Evolutionary conservation across 345 rosid species (phyloP).

Genomic region (Camelina hispida): DNA sequence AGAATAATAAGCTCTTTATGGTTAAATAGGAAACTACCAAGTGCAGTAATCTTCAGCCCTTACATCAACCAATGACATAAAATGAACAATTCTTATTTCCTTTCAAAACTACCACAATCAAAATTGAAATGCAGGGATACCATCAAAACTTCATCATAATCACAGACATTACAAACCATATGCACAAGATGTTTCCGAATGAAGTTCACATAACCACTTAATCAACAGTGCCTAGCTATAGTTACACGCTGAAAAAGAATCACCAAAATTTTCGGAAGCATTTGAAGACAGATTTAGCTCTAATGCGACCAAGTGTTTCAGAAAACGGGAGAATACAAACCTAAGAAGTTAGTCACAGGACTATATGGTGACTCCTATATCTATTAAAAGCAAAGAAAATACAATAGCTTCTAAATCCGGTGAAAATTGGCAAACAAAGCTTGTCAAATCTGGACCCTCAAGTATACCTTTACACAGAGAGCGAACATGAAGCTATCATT

Average conservation of each 20-base stretch:
- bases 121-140: background rate
- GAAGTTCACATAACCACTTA: background rate
- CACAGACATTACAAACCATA: no score
- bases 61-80: constrained; percentile 11
- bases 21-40: background rate
- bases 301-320: background rate
- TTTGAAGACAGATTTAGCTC: constrained; percentile 7
- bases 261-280: background rate
- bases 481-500: background rate
- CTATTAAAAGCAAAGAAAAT: constrained; percentile 7
- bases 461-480: constrained; percentile 55
- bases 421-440: constrained; percentile 84
- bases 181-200: background rate
- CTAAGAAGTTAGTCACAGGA: constrained; percentile 5
- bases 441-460: constrained; percentile 82
- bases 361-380: constrained; percentile 9
- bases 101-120: background rate
- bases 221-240: constrained; percentile 1
- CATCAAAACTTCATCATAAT: background rate
- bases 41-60: background rate
- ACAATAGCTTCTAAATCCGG: constrained; percentile 61
- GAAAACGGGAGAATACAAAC: background rate
- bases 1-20: background rate
- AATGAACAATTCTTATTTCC: background rate
- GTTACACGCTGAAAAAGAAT: constrained; percentile 8